phyloP scores from a whole-genome alignment of 2,329 filamentous ascomycete genomes.

The Aspergillus pseudoviridinutans region DNA sequence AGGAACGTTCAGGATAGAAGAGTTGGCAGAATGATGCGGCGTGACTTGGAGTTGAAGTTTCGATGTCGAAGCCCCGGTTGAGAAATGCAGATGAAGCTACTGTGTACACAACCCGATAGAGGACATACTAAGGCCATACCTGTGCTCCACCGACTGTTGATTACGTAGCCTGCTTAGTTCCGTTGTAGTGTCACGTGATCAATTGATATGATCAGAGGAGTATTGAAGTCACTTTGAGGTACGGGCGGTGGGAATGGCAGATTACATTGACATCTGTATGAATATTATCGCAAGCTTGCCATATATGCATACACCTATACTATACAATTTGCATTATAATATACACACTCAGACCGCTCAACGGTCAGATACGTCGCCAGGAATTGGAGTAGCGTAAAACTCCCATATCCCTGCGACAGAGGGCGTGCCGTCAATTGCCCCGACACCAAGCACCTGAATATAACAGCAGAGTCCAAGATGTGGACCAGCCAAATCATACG shows the following conservation, averaged over 20 bases:
- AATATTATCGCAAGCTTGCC: background rate
- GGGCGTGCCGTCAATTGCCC: background rate
- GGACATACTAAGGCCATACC: background rate
- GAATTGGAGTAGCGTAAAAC: background rate
- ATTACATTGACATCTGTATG: background rate
- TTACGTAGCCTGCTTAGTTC: background rate
- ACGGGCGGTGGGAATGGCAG: background rate
- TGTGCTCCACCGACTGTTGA: background rate
- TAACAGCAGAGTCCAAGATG: background rate
- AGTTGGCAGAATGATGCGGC: background rate
- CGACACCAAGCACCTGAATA: background rate
- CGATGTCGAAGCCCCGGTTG: background rate
- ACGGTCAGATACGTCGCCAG: background rate
- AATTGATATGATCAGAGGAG: no score
- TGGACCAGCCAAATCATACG: slow-evolving; percentile 2
- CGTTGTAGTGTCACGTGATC: background rate
- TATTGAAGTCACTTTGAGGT: no score
- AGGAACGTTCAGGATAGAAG: background rate
- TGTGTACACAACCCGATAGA: slow-evolving; percentile 7
- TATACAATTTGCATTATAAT: background rate
- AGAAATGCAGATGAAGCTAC: slow-evolving; percentile 8
- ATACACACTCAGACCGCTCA: background rate
- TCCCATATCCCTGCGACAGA: background rate
- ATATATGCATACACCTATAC: background rate
- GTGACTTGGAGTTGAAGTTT: background rate